Evolutionary conservation across 1,139 yeast genomes (phyloP), one percentile per base, ranked within the genome.

Genomic region (Groenewaldozyma sp.): DNA sequence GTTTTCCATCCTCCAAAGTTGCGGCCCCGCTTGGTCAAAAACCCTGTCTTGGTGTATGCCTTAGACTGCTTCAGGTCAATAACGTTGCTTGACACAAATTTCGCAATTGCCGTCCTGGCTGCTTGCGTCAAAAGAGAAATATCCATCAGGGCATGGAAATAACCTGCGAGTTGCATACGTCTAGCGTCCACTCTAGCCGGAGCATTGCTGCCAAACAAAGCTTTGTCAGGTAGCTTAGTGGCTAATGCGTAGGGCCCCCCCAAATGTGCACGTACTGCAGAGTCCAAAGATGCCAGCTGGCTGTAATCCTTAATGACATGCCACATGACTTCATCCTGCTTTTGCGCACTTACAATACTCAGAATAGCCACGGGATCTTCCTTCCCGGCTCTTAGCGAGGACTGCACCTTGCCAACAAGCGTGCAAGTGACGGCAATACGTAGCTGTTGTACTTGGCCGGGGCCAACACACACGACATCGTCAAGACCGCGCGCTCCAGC

Each of bases 1-100:
- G 78, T 68, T 52, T 77, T 80, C 95, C 95, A 86, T 31, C 71
- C 71, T 41, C 62, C 81, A 66, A 65, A 72, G 48, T 62, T 82
- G 58, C 62, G 72, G 50, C 77, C 76, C 37, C 82, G 71, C 45
- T 83, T 71, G 5, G 83, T 64, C 42, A 84, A 62, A 51, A 70
- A 77, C 0, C 94, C 94, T 57, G 80, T 86, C 55, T 78, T 81
- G 14, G 38, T 20, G 6, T 31, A 20, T 6, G 18, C 14, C 9
- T 10, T 9, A 10, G 36, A 34, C 14, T 37, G 34, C 6, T 77
- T 62, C 2, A 86, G 78, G 50, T 76, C 78, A 14, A 81, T 74
- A 24, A 80, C 72, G 53, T 82, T 84, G 2, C 78, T 64, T 3
- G 91, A 79, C 43, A 84, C 65, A 54, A 78, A 83, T 39, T 73